A percentile compares a stretch with the other conserved stretches of the same genome.
phyloP scores from a whole-genome alignment of 805 yeast genomes.

The Pichia scutulata region DNA sequence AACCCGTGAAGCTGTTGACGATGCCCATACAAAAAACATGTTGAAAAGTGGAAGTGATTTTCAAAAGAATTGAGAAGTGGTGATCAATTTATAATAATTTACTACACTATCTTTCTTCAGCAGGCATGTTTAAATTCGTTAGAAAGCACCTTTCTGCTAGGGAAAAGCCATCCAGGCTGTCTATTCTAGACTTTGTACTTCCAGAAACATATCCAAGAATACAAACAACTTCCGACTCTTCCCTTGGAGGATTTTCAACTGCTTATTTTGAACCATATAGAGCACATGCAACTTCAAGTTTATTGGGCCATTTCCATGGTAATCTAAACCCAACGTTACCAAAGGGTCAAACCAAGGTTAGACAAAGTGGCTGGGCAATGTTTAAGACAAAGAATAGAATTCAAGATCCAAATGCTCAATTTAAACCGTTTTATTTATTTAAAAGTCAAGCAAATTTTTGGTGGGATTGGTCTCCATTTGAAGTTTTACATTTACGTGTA shows the following conservation, averaged over 20 bases:
- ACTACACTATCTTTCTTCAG: not conserved
- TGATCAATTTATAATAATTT: too few relatives aligned
- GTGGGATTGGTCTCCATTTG: slow-evolving; percentile 67
- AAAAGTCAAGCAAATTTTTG: slow-evolving; percentile 33
- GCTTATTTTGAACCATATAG: slow-evolving; percentile 37
- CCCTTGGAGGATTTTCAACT: slow-evolving; percentile 72
- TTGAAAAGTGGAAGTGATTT: not conserved
- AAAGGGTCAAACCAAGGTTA: slow-evolving; percentile 50
- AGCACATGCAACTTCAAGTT: slow-evolving; percentile 26
- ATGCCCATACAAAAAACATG: too few relatives aligned
- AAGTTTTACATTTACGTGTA: slow-evolving; percentile 61
- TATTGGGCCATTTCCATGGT: slow-evolving; percentile 63
- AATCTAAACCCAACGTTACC: slow-evolving; percentile 61
- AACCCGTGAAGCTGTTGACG: not conserved
- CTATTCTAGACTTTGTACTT: slow-evolving; percentile 53
- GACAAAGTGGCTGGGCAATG: slow-evolving; percentile 71
- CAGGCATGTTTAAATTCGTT: slow-evolving; percentile 6
- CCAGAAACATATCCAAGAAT: slow-evolving; percentile 42
- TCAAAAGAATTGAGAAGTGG: too few relatives aligned
- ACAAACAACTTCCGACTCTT: slow-evolving; percentile 61
- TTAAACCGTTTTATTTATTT: slow-evolving; percentile 32
- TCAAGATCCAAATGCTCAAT: slow-evolving; percentile 33
- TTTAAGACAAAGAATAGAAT: slow-evolving; percentile 66
- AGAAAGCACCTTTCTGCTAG: slow-evolving; percentile 2
- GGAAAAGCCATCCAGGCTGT: slow-evolving; percentile 18